These are phyloP conservation scores for Globisporangium okanoganense DNA, from an alignment of 352 stramenopile species.

Conservation along the genomic window DNA sequence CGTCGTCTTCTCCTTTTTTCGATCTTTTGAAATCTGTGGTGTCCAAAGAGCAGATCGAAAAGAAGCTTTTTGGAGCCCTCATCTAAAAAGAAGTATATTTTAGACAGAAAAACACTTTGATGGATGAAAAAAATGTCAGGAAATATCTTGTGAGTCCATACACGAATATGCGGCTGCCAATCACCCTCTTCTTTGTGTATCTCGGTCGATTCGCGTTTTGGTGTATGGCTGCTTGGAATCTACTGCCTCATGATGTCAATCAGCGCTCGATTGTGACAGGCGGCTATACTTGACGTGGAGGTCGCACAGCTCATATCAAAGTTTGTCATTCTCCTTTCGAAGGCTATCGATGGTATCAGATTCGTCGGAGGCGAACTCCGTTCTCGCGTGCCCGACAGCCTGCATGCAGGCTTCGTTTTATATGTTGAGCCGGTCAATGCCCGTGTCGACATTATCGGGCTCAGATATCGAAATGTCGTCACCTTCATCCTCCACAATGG, in stretches of 20 bases:
- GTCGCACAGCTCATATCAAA: not conserved
- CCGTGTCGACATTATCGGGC: no score
- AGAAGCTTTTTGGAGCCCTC: not conserved
- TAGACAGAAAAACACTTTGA: not conserved
- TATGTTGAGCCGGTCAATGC: no score
- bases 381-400: not conserved
- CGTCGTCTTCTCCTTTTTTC: not conserved
- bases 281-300: not conserved
- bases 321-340: not conserved
- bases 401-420: not conserved
- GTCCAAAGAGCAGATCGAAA: not conserved
- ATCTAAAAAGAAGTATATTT: not conserved
- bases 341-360: not conserved
- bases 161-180: not conserved
- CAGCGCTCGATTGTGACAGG: not conserved
- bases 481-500: no score
- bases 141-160: constrained; percentile 1
- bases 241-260: not conserved
- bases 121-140: not conserved
- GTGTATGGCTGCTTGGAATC: no score
- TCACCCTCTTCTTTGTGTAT: no score
- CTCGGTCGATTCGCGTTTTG: not conserved
- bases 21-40: constrained; percentile 7
- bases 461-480: no score
- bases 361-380: not conserved